phyloP scores from a whole-genome alignment of 768 basidiomycete genomes.

The Termitomyces sp. region DNA sequence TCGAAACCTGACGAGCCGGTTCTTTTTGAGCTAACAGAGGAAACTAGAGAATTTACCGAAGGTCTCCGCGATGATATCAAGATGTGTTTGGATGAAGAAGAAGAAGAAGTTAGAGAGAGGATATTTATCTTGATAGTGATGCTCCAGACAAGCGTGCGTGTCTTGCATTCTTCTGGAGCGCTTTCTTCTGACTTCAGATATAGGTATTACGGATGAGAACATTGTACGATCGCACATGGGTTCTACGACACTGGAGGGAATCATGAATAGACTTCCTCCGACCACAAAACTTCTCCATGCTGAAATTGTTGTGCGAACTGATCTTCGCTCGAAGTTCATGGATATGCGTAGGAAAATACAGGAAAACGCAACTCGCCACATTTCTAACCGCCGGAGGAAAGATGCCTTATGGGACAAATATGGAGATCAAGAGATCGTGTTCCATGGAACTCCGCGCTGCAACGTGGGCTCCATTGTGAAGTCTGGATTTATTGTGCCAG shows the following conservation, averaged over 20 bases:
- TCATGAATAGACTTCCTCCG: conserved; percentile 4
- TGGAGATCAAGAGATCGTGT: conserved; percentile 9
- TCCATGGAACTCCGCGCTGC: conserved; percentile 9
- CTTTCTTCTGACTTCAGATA: not conserved
- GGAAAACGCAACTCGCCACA: too few species aligned
- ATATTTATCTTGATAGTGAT: not conserved
- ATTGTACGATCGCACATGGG: not conserved
- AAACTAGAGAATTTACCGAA: conserved; percentile 15
- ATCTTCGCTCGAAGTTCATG: not conserved
- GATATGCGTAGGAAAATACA: too few species aligned
- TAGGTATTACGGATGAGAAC: not conserved
- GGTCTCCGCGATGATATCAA: conserved; percentile 7
- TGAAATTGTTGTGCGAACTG: conserved; percentile 6
- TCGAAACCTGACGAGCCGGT: not conserved
- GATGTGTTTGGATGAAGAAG: conserved; percentile 6
- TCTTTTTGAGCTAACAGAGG: conserved; percentile 11
- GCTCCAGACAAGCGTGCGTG: not conserved
- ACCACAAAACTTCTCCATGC: not conserved
- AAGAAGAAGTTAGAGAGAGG: not conserved
- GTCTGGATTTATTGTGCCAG: too few species aligned
- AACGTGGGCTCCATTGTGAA: conserved; percentile 9
- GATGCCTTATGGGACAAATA: conserved; percentile 5
- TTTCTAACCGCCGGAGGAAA: conserved; percentile 7
- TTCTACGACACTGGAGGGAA: not conserved
- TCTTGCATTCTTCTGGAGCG: not conserved